These are phyloP conservation scores for Aspergillaceae sp. DNA, from an alignment of 2,329 filamentous ascomycete species.

Conservation along the genomic window DNA sequence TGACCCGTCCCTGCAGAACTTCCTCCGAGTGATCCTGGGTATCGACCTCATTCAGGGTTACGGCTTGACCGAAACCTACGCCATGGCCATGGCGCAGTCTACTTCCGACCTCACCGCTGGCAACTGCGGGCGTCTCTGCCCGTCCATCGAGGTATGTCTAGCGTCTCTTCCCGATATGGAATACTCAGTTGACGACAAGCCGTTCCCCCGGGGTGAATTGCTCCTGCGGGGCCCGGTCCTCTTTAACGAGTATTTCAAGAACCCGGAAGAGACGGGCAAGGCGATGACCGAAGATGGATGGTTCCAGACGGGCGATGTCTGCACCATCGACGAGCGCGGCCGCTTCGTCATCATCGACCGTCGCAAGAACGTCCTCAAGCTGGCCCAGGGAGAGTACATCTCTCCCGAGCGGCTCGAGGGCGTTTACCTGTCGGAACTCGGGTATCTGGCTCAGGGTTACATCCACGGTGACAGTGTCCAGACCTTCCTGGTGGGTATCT, in stretches of 20 bases:
- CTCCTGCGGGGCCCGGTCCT: conserved; percentile 70
- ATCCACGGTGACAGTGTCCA: conserved; percentile 85
- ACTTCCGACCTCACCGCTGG: conserved; percentile 63
- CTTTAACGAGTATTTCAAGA: conserved; percentile 85
- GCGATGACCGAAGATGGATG: conserved; percentile 79
- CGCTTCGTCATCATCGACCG: conserved; percentile 92
- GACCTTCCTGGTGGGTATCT: conserved; percentile 72
- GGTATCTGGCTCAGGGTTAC: conserved; percentile 69
- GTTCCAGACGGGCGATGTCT: conserved; percentile 96
- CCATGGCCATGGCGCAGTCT: conserved; percentile 62
- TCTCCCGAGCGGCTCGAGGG: conserved; percentile 96
- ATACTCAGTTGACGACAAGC: conserved; percentile 79
- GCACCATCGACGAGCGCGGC: conserved; percentile 71
- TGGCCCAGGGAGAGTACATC: conserved; percentile 95
- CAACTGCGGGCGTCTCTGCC: conserved; percentile 68
- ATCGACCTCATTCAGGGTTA: conserved; percentile 80
- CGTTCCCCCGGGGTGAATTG: conserved; percentile 81
- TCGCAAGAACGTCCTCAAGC: conserved; percentile 98
- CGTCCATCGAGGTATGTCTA: conserved; percentile 66
- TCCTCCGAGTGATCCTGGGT: conserved; percentile 74
- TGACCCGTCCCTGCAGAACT: conserved; percentile 78
- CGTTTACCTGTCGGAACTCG: conserved; percentile 74
- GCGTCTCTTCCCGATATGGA: conserved; percentile 89
- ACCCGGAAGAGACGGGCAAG: conserved; percentile 77
- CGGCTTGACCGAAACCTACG: conserved; percentile 89